Evolutionary conservation across 345 rosid genomes (phyloP).

Genomic region (Kandelia obovata): DNA sequence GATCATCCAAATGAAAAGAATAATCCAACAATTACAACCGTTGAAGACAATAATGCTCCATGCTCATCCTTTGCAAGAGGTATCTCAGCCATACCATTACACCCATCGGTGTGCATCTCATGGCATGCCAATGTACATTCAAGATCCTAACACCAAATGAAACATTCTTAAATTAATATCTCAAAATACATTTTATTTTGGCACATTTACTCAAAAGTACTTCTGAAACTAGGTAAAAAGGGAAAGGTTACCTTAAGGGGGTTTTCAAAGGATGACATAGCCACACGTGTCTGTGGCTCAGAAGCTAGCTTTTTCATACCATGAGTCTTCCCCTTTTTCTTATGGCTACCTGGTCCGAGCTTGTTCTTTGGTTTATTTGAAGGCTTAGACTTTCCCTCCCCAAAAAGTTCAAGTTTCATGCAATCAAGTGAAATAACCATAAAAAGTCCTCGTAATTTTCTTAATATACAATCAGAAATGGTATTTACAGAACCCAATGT

Average conservation of each 20-base stretch:
- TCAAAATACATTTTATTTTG: neutral
- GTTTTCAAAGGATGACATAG: conserved; percentile 25
- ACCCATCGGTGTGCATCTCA: conserved; percentile 35
- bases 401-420: conserved; percentile 76
- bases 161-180: conserved; percentile 15
- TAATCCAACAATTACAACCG: conserved; percentile 38
- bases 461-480: conserved; percentile 57
- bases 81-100: conserved; percentile 33
- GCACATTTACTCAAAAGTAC: neutral
- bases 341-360: conserved; percentile 39
- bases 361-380: conserved; percentile 54
- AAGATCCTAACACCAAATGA: conserved; percentile 36
- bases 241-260: conserved; percentile 46
- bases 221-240: conserved; percentile 4
- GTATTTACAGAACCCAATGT: conserved; percentile 56
- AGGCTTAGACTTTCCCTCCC: conserved; percentile 44
- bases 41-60: conserved; percentile 27
- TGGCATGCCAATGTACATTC: conserved; percentile 16
- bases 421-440: conserved; percentile 67
- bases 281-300: conserved; percentile 28
- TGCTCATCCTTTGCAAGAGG: conserved; percentile 32
- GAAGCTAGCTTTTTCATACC: conserved; percentile 43
- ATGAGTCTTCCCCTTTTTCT: conserved; percentile 54
- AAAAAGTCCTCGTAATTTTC: conserved; percentile 72
- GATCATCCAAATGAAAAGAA: conserved; percentile 23